Conservation (phyloP, 495 filamentous ascomycete species). For the Zalerion maritima region DNA sequence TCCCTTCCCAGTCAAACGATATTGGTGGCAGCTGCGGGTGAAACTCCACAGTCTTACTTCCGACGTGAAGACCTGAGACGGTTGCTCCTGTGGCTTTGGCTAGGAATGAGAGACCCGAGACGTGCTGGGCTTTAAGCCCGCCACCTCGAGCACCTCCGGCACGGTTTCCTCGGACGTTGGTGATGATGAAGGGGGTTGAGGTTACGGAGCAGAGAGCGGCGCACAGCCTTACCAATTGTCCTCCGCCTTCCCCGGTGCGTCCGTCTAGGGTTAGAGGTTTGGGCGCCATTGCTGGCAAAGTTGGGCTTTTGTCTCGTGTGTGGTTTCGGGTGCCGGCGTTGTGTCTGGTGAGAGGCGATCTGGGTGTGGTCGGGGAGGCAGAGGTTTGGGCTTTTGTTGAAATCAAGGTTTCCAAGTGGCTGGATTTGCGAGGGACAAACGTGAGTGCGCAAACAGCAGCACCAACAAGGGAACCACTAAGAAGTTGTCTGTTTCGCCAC, state of each 20-base stretch:
- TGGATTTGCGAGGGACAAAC: too few relatives aligned
- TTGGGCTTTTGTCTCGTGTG: too few relatives aligned
- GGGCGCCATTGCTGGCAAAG: not conserved
- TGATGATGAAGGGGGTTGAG: constrained; percentile 46
- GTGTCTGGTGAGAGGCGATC: too few relatives aligned
- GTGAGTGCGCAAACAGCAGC: too few relatives aligned
- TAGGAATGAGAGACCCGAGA: constrained; percentile 52
- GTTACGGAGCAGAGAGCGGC: constrained; percentile 55
- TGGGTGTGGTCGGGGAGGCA: too few relatives aligned
- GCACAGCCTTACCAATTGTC: constrained; percentile 65
- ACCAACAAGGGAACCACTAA: too few relatives aligned
- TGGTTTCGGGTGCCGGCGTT: too few relatives aligned
- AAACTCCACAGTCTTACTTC: constrained; percentile 40
- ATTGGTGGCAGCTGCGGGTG: constrained; percentile 24
- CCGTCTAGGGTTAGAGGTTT: constrained; percentile 41
- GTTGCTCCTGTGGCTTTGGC: constrained; percentile 45
- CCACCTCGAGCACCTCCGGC: constrained; percentile 19
- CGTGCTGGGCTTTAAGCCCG: constrained; percentile 66
- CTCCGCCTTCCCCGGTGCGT: constrained; percentile 67
- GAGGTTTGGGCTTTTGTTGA: too few relatives aligned
- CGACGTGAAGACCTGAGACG: constrained; percentile 38
- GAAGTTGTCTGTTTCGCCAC: too few relatives aligned
- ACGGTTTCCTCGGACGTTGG: constrained; percentile 57
- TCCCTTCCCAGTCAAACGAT: too few relatives aligned
- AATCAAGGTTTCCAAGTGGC: too few relatives aligned